Percentiles rank a stretch among this genome's conserved stretches.
phyloP scores from a whole-genome alignment of 169 alveolate genomes.

The Cryptosporidium parvum region DNA sequence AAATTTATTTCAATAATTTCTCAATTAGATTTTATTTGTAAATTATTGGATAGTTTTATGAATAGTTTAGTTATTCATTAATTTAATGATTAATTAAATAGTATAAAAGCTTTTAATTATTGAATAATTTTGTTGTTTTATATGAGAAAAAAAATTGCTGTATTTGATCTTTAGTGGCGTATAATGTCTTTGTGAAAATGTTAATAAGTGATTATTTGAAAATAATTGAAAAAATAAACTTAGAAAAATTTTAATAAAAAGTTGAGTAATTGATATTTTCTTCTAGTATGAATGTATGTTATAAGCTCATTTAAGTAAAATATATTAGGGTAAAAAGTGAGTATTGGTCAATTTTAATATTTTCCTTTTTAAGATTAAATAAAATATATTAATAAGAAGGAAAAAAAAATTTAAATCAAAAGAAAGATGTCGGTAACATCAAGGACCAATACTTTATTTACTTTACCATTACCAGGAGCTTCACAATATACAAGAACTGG shows the following conservation, averaged over 20 bases:
- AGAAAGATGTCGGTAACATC: slow-evolving; percentile 10
- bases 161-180: slow-evolving; percentile 67
- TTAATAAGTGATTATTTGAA: slow-evolving; percentile 30
- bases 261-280: not conserved
- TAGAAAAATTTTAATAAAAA: not conserved
- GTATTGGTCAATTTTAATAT: not conserved
- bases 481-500: slow-evolving; percentile 56
- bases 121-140: too few relatives aligned
- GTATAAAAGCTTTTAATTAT: not conserved
- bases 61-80: not conserved
- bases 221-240: slow-evolving; percentile 4
- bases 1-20: too few relatives aligned
- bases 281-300: not conserved
- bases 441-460: slow-evolving; percentile 52
- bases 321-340: not conserved
- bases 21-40: too few relatives aligned
- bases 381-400: not conserved
- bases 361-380: not conserved
- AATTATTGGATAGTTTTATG: not conserved
- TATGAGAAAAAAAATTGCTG: not conserved
- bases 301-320: not conserved
- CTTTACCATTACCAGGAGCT: slow-evolving; percentile 42
- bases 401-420: not conserved
- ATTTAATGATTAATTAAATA: not conserved
- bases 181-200: slow-evolving; percentile 43